Evolutionary conservation across 805 yeast genomes (phyloP).

Genomic region (Nakazawaea ernobii): DNA sequence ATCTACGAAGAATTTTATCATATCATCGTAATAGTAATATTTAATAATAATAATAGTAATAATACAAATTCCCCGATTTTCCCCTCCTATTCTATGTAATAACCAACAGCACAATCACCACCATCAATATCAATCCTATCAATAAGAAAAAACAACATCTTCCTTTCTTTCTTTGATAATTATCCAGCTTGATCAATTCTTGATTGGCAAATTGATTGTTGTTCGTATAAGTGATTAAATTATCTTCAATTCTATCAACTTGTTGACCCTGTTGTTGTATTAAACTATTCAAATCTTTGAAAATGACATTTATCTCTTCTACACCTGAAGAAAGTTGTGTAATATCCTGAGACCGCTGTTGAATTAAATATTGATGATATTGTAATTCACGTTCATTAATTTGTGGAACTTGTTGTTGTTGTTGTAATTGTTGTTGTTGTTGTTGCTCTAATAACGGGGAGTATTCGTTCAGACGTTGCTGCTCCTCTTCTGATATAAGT

Average conservation of each 20-base stretch:
- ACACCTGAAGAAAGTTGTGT: constrained; percentile 71
- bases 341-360: constrained; percentile 72
- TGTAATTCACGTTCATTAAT: constrained; percentile 48
- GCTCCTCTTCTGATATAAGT: constrained; percentile 13
- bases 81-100: too few species aligned
- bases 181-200: constrained; percentile 69
- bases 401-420: constrained; percentile 24
- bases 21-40: neutral
- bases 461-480: constrained; percentile 21
- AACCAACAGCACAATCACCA: constrained; percentile 38
- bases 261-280: constrained; percentile 84
- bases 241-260: constrained; percentile 78
- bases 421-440: constrained; percentile 24
- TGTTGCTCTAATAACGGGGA: constrained; percentile 34
- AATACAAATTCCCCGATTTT: neutral
- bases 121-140: constrained; percentile 49
- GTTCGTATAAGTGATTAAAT: constrained; percentile 54
- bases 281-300: constrained; percentile 70
- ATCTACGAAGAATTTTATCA: constrained; percentile 2
- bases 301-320: constrained; percentile 78
- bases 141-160: constrained; percentile 71
- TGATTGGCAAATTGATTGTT: constrained; percentile 66
- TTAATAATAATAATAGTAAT: neutral
- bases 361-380: constrained; percentile 57
- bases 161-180: constrained; percentile 62